Percentiles rank a stretch among this genome's conserved stretches.
phyloP scores from a whole-genome alignment of 768 basidiomycete genomes.

The Rhodotorula graminis region DNA sequence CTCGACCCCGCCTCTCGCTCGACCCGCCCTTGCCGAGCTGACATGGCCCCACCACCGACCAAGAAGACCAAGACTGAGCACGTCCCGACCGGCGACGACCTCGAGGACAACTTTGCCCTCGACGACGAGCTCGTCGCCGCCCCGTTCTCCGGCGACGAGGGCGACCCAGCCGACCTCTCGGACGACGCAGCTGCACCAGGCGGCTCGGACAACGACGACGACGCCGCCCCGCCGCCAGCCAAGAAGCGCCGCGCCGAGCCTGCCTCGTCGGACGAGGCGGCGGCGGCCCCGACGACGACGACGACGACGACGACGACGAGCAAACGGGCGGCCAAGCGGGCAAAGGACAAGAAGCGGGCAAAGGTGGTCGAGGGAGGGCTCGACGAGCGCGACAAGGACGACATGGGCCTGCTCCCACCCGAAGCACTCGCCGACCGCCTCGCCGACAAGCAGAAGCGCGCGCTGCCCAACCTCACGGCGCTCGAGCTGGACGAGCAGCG shows the following conservation, averaged over 20 bases:
- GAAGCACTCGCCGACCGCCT: slow-evolving; percentile 61
- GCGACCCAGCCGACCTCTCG: slow-evolving; percentile 50
- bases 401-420: slow-evolving; percentile 60
- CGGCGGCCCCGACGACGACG: slow-evolving; percentile 39
- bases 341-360: slow-evolving; percentile 55
- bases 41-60: slow-evolving; percentile 14
- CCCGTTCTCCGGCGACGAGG: slow-evolving; percentile 56
- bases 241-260: slow-evolving; percentile 41
- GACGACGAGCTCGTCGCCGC: slow-evolving; percentile 69
- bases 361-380: slow-evolving; percentile 56
- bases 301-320: slow-evolving; percentile 57
- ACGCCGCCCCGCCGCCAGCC: slow-evolving; percentile 45
- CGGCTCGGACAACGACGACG: slow-evolving; percentile 43
- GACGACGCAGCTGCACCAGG: slow-evolving; percentile 38
- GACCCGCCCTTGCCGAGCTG: not conserved
- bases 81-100: slow-evolving; percentile 15
- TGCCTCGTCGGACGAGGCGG: not conserved
- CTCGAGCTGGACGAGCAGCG: slow-evolving; percentile 75
- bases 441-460: slow-evolving; percentile 62
- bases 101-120: slow-evolving; percentile 45
- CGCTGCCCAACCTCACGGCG: slow-evolving; percentile 62
- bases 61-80: slow-evolving; percentile 16
- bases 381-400: slow-evolving; percentile 44
- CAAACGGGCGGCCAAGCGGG: slow-evolving; percentile 51
- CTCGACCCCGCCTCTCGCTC: not conserved